phyloP scores from a whole-genome alignment of 257 asterid genomes.

The Nemophila menziesii region DNA sequence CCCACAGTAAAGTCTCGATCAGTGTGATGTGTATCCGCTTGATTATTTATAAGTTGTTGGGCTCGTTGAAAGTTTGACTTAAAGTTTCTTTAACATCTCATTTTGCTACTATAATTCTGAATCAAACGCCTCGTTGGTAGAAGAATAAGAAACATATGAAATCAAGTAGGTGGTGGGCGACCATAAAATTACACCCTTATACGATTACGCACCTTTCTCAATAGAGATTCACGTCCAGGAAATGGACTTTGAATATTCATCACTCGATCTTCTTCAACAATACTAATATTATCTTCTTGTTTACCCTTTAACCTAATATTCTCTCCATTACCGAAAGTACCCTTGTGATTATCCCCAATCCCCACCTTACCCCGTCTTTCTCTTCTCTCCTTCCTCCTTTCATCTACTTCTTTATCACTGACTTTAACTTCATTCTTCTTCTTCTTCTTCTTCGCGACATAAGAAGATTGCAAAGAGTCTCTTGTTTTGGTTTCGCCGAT shows the following conservation, averaged over 20 bases:
- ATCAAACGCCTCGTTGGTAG: too few species aligned
- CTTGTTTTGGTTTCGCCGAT: neutral
- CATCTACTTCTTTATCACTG: slow-evolving; percentile 1
- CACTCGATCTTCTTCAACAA: slow-evolving; percentile 1
- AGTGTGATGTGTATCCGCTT: too few species aligned
- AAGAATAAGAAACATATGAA: too few species aligned
- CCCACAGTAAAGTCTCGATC: too few species aligned
- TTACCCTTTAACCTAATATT: neutral
- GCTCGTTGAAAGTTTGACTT: too few species aligned
- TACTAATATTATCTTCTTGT: too few species aligned
- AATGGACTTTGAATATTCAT: slow-evolving; percentile 23
- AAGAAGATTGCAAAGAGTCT: neutral
- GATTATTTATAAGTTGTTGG: too few species aligned
- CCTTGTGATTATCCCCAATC: slow-evolving; percentile 5
- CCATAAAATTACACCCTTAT: neutral
- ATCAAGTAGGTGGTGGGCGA: too few species aligned
- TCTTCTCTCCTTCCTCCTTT: slow-evolving; percentile 34
- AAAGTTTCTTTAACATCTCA: too few species aligned
- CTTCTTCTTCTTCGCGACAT: too few species aligned
- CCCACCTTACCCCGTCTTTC: slow-evolving; percentile 9
- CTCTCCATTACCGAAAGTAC: neutral
- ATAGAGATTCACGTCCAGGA: slow-evolving; percentile 52
- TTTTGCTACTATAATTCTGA: too few species aligned
- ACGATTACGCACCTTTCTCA: slow-evolving; percentile 23
- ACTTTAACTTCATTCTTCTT: neutral